Percentiles rank a stretch among this genome's conserved stretches.
Evolutionary conservation across 164 flowering plant species (phyloP).

Genomic region (Malania oleifera): DNA sequence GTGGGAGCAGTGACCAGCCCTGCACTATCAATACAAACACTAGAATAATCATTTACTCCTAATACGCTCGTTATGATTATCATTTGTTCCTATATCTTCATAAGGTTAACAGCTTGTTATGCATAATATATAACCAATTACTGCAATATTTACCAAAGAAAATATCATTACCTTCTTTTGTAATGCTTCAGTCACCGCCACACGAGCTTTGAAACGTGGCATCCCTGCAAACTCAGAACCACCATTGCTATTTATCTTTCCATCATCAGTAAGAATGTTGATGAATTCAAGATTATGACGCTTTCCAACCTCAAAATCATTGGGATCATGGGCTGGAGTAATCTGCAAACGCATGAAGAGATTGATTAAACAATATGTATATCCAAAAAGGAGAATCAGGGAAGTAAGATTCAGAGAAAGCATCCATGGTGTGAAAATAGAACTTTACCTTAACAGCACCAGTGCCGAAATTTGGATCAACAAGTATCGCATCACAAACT

Average conservation of each 20-base stretch:
- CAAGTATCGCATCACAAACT: conserved; percentile 75
- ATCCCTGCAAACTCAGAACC: conserved; percentile 76
- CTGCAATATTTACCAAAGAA: neutral
- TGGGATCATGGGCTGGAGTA: conserved; percentile 97
- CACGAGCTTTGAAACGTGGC: conserved; percentile 92
- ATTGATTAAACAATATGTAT: neutral
- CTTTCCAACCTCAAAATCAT: conserved; percentile 97
- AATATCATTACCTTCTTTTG: conserved; percentile 50
- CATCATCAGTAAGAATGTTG: conserved; percentile 92
- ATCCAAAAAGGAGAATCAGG: neutral
- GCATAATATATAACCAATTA: no score
- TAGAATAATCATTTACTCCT: no score
- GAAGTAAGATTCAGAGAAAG: neutral
- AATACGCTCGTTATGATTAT: no score
- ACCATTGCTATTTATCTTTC: conserved; percentile 82
- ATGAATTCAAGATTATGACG: conserved; percentile 82
- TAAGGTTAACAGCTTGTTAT: no score
- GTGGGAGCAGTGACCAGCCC: no score
- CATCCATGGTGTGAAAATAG: neutral
- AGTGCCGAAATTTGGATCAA: conserved; percentile 88
- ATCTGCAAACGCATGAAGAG: conserved; percentile 46
- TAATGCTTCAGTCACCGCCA: conserved; percentile 63
- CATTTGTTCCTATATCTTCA: no score
- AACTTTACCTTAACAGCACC: conserved; percentile 88
- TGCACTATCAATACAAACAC: neutral